A percentile compares a stretch with the other conserved stretches of the same genome.
Evolutionary conservation across 306 rosid species (phyloP).

Genomic region (Rosa multiflora): DNA sequence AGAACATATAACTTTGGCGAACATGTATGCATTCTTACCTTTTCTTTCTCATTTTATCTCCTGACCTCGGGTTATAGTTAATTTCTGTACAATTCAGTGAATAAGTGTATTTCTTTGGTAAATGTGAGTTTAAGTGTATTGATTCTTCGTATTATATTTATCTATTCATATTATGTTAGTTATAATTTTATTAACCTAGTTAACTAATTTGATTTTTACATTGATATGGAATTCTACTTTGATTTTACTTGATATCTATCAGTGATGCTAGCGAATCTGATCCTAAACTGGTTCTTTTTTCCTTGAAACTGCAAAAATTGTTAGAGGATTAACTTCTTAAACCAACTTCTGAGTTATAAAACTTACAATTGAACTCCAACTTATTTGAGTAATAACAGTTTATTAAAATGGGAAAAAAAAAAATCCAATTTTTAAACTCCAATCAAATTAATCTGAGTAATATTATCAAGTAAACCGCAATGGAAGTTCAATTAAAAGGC

Average conservation of each 20-base stretch:
- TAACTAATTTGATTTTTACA: too few relatives aligned
- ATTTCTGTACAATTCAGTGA: not conserved
- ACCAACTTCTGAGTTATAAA: not conserved
- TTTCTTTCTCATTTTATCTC: constrained; percentile 14
- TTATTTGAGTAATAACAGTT: not conserved
- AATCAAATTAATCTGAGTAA: not conserved
- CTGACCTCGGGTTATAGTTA: not conserved
- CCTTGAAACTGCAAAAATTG: not conserved
- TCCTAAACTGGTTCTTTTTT: not conserved
- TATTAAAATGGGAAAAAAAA: not conserved
- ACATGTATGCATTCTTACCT: constrained; percentile 56
- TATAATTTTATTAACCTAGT: too few relatives aligned
- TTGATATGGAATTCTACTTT: not conserved
- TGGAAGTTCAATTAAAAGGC: not conserved
- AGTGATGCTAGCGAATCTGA: not conserved
- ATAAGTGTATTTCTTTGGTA: not conserved
- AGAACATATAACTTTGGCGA: constrained; percentile 96
- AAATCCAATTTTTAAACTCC: not conserved
- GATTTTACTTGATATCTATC: not conserved
- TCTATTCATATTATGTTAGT: too few relatives aligned
- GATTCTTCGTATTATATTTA: not conserved
- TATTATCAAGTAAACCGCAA: not conserved
- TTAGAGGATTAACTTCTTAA: constrained; percentile 2
- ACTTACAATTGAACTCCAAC: not conserved
- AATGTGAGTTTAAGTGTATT: not conserved